Evolutionary conservation across 2,329 filamentous ascomycete genomes (phyloP), one percentile per base, ranked within the genome.

Genomic region (Grosmannia huntii): DNA sequence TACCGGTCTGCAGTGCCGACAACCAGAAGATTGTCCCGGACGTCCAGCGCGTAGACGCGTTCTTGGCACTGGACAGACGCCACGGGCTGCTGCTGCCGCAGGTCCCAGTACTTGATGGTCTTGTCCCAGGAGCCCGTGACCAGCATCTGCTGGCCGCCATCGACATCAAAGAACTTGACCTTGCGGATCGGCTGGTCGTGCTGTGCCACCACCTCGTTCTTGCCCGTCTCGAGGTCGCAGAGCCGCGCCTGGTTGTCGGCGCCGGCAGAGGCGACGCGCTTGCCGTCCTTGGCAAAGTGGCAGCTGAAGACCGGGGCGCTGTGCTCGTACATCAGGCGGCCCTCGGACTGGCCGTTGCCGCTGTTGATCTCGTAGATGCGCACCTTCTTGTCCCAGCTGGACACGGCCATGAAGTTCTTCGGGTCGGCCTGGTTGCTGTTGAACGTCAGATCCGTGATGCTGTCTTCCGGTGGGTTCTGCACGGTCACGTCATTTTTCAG

Each of bases 331-430:
- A 86, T 76, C 62, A 90, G 90, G 68, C 91, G 92, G 55, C 90
- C 90, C 69, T 90, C 83, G 67, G 87, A 92, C 68, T 87, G 82
- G 50, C 90, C 90, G 23, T 53, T 62, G 64, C 83, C 83, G 59
- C 73, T 74, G 63, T 86, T 83, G 69, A 97, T 90, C 72, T 97
- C 90, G 75, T 97, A 99, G 69, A 99, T 92, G 68, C 91, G 87
- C 62, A 97, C 90, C 71, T 96, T 95, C 76, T 95, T 95, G 74
- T 99, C 94, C 94, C 94, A 99, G 66, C 90, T 96, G 53, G 90
- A 78, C 41, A 96, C 89, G 27, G 92, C 90, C 21, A 99, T 79
- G 69, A 95, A 87, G 66, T 97, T 90, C 64, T 71, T 71, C 75
- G 80, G 57, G 78, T 78, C 67, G 70, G 69, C 52, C 1, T 71